Evolutionary conservation across 345 rosid genomes (phyloP).

Genomic region (Populus ilicifolia): DNA sequence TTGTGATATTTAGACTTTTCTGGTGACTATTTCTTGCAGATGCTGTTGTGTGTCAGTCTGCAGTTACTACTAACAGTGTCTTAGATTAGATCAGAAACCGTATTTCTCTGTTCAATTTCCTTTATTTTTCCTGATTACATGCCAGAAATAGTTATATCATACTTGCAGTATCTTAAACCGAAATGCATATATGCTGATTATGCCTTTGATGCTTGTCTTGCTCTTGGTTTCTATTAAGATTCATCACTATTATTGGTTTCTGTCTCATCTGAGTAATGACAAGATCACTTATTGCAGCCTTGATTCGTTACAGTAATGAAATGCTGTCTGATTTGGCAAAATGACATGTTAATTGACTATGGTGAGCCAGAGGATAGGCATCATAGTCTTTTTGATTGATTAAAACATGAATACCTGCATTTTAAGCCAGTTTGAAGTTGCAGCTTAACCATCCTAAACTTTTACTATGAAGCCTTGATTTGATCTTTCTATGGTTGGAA

Average conservation of each 20-base stretch:
- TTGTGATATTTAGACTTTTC: neutral
- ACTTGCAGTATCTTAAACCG: neutral
- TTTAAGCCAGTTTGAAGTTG: neutral
- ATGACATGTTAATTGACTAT: neutral
- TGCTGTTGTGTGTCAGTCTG: neutral
- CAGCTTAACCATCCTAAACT: neutral
- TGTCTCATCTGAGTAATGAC: neutral
- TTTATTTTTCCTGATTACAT: neutral
- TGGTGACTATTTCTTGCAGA: neutral
- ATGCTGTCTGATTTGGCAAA: neutral
- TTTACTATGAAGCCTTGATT: neutral
- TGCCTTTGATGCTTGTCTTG: neutral
- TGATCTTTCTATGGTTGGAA: neutral
- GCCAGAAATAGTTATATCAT: neutral
- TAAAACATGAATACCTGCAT: neutral
- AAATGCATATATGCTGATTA: neutral
- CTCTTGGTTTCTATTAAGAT: neutral
- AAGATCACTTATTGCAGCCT: neutral
- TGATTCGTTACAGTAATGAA: neutral
- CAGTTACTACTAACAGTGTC: neutral
- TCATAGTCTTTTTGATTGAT: neutral
- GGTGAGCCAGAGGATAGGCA: neutral
- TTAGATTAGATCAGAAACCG: neutral
- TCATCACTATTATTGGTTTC: neutral
- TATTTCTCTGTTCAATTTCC: neutral